phyloP scores from a whole-genome alignment of 495 filamentous ascomycete species.

The Penicillium taxi region DNA sequence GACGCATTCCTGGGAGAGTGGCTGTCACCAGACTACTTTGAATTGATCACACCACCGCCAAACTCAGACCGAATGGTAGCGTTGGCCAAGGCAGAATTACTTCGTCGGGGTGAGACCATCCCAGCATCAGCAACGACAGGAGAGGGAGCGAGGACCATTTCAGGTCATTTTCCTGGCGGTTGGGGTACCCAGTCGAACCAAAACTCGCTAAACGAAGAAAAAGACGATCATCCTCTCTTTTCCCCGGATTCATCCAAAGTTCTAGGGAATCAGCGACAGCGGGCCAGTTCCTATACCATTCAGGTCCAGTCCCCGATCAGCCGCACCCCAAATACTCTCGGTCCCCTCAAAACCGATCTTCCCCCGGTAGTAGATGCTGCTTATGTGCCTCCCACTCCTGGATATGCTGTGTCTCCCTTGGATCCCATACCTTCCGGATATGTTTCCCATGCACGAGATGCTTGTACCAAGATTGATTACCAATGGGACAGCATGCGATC shows the following conservation, averaged over 20 bases:
- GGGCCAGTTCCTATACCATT: constrained; percentile 27
- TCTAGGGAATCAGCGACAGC: constrained; percentile 17
- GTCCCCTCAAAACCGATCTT: constrained; percentile 29
- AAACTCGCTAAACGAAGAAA: constrained; percentile 16
- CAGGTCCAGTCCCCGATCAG: constrained; percentile 10
- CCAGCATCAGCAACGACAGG: constrained; percentile 12
- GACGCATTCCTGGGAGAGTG: constrained; percentile 95
- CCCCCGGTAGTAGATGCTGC: constrained; percentile 20
- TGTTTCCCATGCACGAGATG: constrained; percentile 84
- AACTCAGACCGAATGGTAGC: constrained; percentile 78
- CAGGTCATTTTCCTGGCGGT: constrained; percentile 54
- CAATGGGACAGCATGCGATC: constrained; percentile 88
- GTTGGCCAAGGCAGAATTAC: constrained; percentile 73
- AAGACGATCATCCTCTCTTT: constrained; percentile 18
- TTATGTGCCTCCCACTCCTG: constrained; percentile 71
- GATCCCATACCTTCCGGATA: constrained; percentile 81
- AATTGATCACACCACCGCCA: constrained; percentile 83
- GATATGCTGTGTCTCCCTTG: constrained; percentile 72
- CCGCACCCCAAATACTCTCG: constrained; percentile 12
- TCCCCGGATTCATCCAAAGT: neutral
- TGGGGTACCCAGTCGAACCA: constrained; percentile 40
- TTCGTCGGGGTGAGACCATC: constrained; percentile 54
- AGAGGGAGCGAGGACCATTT: constrained; percentile 17
- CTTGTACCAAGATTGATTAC: constrained; percentile 77
- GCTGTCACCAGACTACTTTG: constrained; percentile 88